Base-by-base conservation (phyloP, 2,329 filamentous ascomycete species). In the Aaosphaeria pasadenensis region DNA sequence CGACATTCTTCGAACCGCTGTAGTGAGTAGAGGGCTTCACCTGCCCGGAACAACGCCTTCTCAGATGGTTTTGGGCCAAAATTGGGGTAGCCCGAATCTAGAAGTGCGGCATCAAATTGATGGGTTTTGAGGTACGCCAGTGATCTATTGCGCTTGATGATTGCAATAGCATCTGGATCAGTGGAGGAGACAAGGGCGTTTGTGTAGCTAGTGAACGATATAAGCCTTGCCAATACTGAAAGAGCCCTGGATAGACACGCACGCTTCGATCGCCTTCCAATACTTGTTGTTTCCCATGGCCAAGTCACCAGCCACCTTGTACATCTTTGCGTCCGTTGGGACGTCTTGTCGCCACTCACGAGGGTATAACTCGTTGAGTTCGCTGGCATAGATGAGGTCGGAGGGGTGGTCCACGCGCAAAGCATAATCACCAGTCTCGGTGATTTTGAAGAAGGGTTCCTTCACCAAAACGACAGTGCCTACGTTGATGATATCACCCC, bases 321-420 rank as follows among this genome's bases (percentile, higher is more conserved):
- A 35, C 6, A 42, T 11, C 0, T 55, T 45, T 3, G 49, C 57
- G 2, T 11, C 45, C 17, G 17, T 24, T 24, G 17, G 17, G 17
- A 24, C 17, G 17, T 24, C 17, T 24, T 24, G 17, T 24, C 17
- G 17, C 17, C 17, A 24, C 7, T 48, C 11, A 31, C 44, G 46
- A 11, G 48, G 48, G 30, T 46, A 56, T 74, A 74, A 78, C n/a
- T 47, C 42, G 1, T 39, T 28, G 1, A 77, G 77, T 9, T 79
- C 58, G 4, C 59, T 67, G n/a, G 62, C 44, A 38, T 71, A 81
- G 51, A 4, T 54, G n/a, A 83, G 54, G 48, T 83, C 79, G 24
- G 72, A 74, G 13, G 76, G 59, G 56, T 83, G 80, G 46, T 83
- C 80, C 7, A 82, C 76, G 2, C 78, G 70, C 24, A 83, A 32